Evolutionary conservation across 1,139 yeast genomes (phyloP).

Genomic region (Blastobotrys buckinghamii): DNA sequence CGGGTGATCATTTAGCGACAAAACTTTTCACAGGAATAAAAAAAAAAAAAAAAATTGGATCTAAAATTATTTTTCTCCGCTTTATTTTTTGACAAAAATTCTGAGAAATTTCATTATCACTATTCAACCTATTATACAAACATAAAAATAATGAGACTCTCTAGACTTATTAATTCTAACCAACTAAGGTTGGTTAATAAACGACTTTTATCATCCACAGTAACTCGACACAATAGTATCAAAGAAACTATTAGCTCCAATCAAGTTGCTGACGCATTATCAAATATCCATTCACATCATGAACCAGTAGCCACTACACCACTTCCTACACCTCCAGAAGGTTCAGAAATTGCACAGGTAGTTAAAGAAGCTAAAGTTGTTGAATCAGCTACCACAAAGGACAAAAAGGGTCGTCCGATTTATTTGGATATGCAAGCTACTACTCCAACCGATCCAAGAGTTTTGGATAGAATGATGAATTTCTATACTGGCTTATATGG

Average conservation of each 20-base stretch:
- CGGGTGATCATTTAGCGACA: too few relatives aligned
- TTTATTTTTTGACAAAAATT: not conserved
- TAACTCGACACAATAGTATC: not conserved
- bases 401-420: slow-evolving; percentile 55
- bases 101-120: not conserved
- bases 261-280: slow-evolving; percentile 20
- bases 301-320: slow-evolving; percentile 6
- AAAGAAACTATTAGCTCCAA: slow-evolving; percentile 11
- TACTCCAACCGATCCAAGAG: slow-evolving; percentile 97
- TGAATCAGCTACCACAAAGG: slow-evolving; percentile 16
- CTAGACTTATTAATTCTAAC: not conserved
- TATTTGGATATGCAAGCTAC: slow-evolving; percentile 96
- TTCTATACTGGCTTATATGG: slow-evolving; percentile 94
- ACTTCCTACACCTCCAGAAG: slow-evolving; percentile 20
- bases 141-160: not conserved
- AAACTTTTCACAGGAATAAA: too few relatives aligned
- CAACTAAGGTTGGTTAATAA: not conserved
- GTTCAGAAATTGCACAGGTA: slow-evolving; percentile 23
- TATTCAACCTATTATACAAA: not conserved
- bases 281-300: slow-evolving; percentile 13
- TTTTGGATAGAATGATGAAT: slow-evolving; percentile 85
- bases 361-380: slow-evolving; percentile 20
- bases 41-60: too few relatives aligned
- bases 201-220: not conserved
- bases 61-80: not conserved